Base-by-base conservation (phyloP, 495 filamentous ascomycete species). In the Usnea hakonensis region DNA sequence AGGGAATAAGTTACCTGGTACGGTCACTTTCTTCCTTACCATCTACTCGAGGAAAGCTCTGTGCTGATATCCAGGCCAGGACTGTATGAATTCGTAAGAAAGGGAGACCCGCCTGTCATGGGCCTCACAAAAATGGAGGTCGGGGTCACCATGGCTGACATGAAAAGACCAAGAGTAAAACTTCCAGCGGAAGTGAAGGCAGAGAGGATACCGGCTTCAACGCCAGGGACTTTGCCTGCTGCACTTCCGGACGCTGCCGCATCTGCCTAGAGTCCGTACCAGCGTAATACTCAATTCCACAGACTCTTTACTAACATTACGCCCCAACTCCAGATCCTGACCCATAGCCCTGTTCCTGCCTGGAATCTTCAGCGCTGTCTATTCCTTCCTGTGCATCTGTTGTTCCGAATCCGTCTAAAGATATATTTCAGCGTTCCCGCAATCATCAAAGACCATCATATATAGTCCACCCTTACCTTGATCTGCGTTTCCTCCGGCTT, bases 1-100 rank as follows among this genome's bases (percentile, higher is more conserved):
- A 28, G 92, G 89, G 57, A 88, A 95, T 74, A 99, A 99, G 77
- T 77, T 99, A 76, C 95, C 94, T 59, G 91, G 92, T 96, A 81
- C 67, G 79, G 78, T 44, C n/a, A 46, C 43, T 64, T 28, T 58
- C 14, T 52, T 30, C 19, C 33, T 8, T 55, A 56, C 58, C 11
- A 40, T 50, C 36, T 46, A 23, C 37, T 10, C 21, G 14, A n/a
- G 58, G 23, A 23, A 21, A 32, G 9, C n/a, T 6, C 26, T 26
- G 62, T 57, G 50, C 35, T 58, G 40, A 65, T 36, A 55, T 21
- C 3, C 26, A 30, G 14, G n/a, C 19, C n/a, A 96, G 94, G 94
- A 3, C 82, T 90, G 62, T 97, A 90, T 76, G 91, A 97, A 71
- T 94, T 96, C 68, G 91, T 95, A 35, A 90, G 85, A 75, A 96